Conservation (phyloP, 1,139 yeast genomes). For the Wickerhamomyces sp. region DNA sequence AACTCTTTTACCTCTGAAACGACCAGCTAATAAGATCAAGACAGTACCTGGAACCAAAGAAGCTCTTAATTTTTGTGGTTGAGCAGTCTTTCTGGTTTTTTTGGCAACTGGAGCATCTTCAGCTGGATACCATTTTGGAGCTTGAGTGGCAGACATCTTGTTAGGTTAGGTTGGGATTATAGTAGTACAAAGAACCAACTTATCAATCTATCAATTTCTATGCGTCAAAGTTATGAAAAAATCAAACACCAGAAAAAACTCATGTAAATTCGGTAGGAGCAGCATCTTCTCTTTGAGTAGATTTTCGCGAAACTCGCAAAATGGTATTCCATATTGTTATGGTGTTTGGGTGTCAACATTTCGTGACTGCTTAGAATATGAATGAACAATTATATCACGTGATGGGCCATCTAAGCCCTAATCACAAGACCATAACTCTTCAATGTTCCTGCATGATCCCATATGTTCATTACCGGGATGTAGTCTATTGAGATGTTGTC, state of each 20-base stretch:
- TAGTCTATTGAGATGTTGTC: constrained; percentile 23
- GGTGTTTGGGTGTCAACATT: constrained; percentile 1
- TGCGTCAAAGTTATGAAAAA: neutral
- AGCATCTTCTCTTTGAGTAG: too few relatives aligned
- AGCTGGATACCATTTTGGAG: constrained; percentile 85
- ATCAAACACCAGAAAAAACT: neutral
- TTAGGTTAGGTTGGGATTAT: neutral
- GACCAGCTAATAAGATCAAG: constrained; percentile 89
- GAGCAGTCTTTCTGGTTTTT: constrained; percentile 72
- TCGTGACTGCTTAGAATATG: too few relatives aligned
- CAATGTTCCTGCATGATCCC: constrained; percentile 23
- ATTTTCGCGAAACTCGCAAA: neutral
- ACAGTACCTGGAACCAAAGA: constrained; percentile 94
- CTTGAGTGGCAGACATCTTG: constrained; percentile 30
- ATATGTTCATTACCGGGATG: constrained; percentile 28
- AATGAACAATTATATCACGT: constrained; percentile 10
- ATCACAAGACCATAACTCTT: constrained; percentile 25
- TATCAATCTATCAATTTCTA: neutral
- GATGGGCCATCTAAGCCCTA: constrained; percentile 9
- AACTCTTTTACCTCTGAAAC: constrained; percentile 98
- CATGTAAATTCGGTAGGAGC: too few relatives aligned
- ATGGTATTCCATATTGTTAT: neutral
- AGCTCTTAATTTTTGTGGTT: constrained; percentile 86
- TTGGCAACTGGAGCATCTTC: constrained; percentile 77
- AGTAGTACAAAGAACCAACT: neutral